Base-by-base conservation (phyloP, 129 eudicot genomes). In the Tanacetum coccineum region DNA sequence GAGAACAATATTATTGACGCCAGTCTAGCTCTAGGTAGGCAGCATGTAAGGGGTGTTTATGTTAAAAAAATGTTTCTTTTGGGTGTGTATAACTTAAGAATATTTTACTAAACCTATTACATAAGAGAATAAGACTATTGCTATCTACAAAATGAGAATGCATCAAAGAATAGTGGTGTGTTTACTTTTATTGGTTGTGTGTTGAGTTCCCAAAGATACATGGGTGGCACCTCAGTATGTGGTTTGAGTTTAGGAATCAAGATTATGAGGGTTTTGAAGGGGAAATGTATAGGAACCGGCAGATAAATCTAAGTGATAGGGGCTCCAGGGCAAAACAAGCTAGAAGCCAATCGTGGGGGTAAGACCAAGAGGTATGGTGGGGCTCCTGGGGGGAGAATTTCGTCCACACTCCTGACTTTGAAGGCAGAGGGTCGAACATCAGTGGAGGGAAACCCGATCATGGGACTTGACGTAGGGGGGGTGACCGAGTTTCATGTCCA, bases 291-390 rank as follows among this genome's bases (percentile, higher is more conserved):
- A 85, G n/a, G n/a, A 59, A 59, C 70, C 69, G 62, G 82, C 88
- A 0, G 95, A 84, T 17, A 88, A 84, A 48, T 78, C 59, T 62
- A 87, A 77, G n/a, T n/a, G 2, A 87, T 70, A 13, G n/a, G n/a
- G n/a, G 85, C 83, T 21, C 79, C 88, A 0, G n/a, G n/a, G 91
- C 91, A 36, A 87, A 82, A 46, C 91, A 87, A 1, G 84, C 95
- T 0, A 84, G 84, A n/a, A 82, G 84, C 95, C n/a, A 70, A 26
- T 8, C 82, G 86, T 0, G n/a, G n/a, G n/a, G n/a, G 69, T 84
- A 46, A n/a, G n/a, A 39, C 81, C 78, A 84, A 14, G n/a, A 20
- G 88, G 87, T 63, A 82, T 70, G n/a, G n/a, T n/a, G n/a, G n/a
- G n/a, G 19, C 75, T 82, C 75, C 80, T 64, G n/a, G n/a, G n/a